Evolutionary conservation across 208 protist genomes (phyloP), one percentile per base, ranked within the genome.

Genomic region (Naegleria gruberi): DNA sequence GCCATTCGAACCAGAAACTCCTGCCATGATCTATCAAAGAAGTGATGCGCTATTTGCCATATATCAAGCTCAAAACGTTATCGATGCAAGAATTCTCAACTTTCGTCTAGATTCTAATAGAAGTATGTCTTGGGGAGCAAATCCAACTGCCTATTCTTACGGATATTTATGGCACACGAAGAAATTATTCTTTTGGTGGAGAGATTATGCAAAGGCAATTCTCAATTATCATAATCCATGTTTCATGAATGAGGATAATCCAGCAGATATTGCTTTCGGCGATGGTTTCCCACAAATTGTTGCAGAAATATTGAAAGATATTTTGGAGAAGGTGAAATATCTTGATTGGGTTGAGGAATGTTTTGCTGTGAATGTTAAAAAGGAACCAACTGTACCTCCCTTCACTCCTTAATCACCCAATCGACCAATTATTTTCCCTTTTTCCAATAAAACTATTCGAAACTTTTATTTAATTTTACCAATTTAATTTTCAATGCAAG

Each of bases 181-280:
- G 34, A 87, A 15, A n/a, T 34, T 90, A 5, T 45, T 82, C 30
- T 90, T 41, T 46, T 87, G 44, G 45, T 90, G 89, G 89, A 90
- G 89, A 81, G 89, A 90, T 30, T 85, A 81, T 41, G 30, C 42
- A 7, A 77, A 46, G 2, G 37, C 10, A 23, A 74, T n/a, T 40
- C 19, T 89, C 0, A 44, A 81, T 41, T 17, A 19, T 17, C 4
- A 41, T 30, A 45, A 0, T n/a, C 89, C 89, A 34, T 90, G 89
- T 74, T 90, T 82, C n/a, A 85, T 90, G 89, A 90, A 90, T 74
- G 23, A 41, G n/a, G 5, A 44, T 23, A 30, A 90, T 57, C 88
- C 88, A 74, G 23, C 77, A 4, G 77, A 90, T 46, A 42, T 77
- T 90, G 19, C 51, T 15, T 40, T 65, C 10, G 88, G 88, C 34